Evolutionary conservation across 1,139 yeast genomes (phyloP).

Genomic region (Diutina scorzettiae): DNA sequence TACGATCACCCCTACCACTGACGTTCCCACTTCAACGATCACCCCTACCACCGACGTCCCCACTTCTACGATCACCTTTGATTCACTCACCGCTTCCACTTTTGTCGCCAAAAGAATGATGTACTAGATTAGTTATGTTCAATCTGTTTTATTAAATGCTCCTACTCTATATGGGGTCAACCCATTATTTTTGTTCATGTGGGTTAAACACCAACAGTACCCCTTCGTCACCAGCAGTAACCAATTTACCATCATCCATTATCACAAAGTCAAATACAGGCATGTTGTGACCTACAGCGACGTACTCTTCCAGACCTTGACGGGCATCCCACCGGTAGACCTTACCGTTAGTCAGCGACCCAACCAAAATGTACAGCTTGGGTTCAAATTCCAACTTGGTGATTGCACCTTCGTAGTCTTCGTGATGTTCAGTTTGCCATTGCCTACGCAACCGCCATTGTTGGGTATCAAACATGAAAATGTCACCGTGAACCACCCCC

Average conservation of each 20-base stretch:
- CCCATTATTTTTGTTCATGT: neutral
- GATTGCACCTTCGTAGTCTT: conserved; percentile 50
- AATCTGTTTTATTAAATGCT: neutral
- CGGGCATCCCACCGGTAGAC: conserved; percentile 84
- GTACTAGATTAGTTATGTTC: neutral
- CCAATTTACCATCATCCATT: conserved; percentile 51
- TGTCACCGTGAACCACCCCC: conserved; percentile 83
- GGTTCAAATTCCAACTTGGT: conserved; percentile 65
- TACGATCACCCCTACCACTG: neutral
- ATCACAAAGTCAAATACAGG: conserved; percentile 79
- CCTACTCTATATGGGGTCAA: neutral
- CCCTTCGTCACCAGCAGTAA: conserved; percentile 98
- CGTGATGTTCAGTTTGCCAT: conserved; percentile 28
- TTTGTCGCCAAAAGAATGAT: conserved; percentile 1
- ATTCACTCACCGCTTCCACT: no score
- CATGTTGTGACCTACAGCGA: conserved; percentile 86
- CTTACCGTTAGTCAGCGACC: conserved; percentile 75
- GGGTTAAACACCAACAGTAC: conserved; percentile 61
- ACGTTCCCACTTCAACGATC: no score
- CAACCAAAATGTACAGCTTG: conserved; percentile 47
- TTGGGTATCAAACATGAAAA: conserved; percentile 67
- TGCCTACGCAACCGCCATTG: conserved; percentile 80
- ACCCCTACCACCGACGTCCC: no score
- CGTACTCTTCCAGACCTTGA: conserved; percentile 64
- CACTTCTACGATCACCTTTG: no score